Evolutionary conservation across 75 land plant genomes (phyloP), one percentile per base, ranked within the genome.

Genomic region (Selaginella moellendorffii): DNA sequence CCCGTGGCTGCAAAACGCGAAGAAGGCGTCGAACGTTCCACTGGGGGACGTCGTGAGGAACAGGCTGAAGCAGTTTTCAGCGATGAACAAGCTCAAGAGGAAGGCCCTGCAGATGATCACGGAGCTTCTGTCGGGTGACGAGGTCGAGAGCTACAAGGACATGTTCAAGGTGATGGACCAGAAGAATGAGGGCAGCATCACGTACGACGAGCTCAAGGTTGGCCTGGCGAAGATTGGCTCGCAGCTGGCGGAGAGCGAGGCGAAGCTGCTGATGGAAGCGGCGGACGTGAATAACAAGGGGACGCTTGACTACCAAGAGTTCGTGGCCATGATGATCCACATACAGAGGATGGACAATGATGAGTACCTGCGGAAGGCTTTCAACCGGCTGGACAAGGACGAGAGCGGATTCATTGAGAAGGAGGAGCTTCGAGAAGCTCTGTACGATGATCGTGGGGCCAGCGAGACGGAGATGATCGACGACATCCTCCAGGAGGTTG

Each of bases 81-180:
- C 69, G 28, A 83, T 85, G 83, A 82, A 83, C 36, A 83, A 77
- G 62, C 80, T 83, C 70, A 87, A 87, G 59, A 83, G 82, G 80
- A 87, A 65, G 64, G 59, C 59, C 2, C 19, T 36, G 14, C 46
- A 36, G 46, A 36, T 36, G 46, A 36, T 36, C 46, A 36, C 46
- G 46, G 46, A 36, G 46, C 46, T 36, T n/a, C 46, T 36, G 14
- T 36, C 46, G 14, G 46, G 46, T 36, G 46, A 36, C 46, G 46
- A 36, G 14, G 46, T 36, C 10, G 46, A 36, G 46, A 36, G 46
- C 46, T 36, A 36, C 46, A 36, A 36, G 46, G 46, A 36, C n/a
- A 36, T 36, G 46, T 36, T 36, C 46, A 36, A 36, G 46, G 46
- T 36, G 46, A 36, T 36, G 46, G 46, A 36, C 46, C 46, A 5